Conservation (phyloP, 805 yeast genomes). For the Hanseniaspora lachancei region DNA sequence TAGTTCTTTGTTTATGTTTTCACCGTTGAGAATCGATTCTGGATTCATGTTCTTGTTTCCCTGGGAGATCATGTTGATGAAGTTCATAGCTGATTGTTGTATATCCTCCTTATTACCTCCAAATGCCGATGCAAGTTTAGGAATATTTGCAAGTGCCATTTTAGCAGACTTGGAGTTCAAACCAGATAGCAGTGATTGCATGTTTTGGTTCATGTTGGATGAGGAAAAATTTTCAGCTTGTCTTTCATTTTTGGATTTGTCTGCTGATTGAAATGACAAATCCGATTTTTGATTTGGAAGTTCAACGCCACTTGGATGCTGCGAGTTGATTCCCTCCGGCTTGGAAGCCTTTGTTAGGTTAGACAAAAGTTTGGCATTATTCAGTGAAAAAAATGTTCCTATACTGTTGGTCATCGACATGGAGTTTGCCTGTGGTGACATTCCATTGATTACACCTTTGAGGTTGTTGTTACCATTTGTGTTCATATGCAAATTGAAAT, state of each 20-base stretch:
- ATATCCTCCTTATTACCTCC: conserved; percentile 2
- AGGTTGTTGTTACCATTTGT: neutral
- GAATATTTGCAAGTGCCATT: conserved; percentile 1
- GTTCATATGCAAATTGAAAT: neutral
- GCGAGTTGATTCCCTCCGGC: neutral
- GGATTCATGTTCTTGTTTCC: neutral
- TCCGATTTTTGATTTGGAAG: neutral
- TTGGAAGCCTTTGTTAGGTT: neutral
- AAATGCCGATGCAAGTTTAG: conserved; percentile 10
- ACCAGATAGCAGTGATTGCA: neutral
- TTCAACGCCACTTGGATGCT: neutral
- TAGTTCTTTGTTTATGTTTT: neutral
- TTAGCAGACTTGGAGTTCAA: neutral
- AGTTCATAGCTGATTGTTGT: conserved; percentile 1
- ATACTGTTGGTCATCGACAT: conserved; percentile 23
- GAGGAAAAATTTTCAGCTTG: neutral
- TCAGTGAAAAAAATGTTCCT: conserved; percentile 20
- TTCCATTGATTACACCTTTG: neutral
- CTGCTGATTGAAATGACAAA: neutral
- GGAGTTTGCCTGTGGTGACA: conserved; percentile 17
- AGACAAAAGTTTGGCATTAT: conserved; percentile 12
- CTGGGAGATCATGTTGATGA: neutral
- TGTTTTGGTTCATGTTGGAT: neutral
- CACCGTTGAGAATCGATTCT: neutral
- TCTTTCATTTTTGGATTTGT: neutral